These are phyloP conservation scores for Eimeria sp. DNA, from an alignment of 169 alveolate genomes.

Conservation along the genomic window DNA sequence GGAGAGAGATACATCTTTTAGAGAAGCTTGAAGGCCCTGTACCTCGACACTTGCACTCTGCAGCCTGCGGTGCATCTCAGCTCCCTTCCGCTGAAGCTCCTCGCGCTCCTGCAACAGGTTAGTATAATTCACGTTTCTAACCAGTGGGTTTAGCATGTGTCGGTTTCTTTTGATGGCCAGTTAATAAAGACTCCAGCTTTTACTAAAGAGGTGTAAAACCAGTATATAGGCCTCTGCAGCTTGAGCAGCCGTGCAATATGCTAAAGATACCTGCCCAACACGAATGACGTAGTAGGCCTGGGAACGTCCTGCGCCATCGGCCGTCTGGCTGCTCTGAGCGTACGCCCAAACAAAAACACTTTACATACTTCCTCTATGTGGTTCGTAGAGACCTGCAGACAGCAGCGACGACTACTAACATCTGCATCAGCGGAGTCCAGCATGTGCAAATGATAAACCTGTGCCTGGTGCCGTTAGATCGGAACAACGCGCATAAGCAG, in stretches of 20 bases:
- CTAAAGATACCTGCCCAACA: constrained; percentile 65
- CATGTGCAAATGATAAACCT: not conserved
- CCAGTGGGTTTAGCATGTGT: not conserved
- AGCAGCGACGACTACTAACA: not conserved
- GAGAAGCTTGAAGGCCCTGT: constrained; percentile 61
- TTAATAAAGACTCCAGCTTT: not conserved
- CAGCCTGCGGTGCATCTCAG: constrained; percentile 56
- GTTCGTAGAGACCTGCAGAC: not conserved
- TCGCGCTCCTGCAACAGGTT: constrained; percentile 51
- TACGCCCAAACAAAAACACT: not conserved
- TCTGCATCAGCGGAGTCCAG: not conserved
- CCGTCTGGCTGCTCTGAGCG: constrained; percentile 49
- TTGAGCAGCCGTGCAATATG: not conserved
- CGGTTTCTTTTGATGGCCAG: not conserved
- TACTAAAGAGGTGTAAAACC: not conserved
- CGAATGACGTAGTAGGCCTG: constrained; percentile 78
- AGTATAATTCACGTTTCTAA: not conserved
- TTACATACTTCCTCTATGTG: not conserved
- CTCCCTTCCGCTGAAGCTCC: constrained; percentile 76
- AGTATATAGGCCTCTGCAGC: not conserved
- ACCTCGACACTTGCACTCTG: constrained; percentile 56
- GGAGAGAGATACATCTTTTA: constrained; percentile 57
- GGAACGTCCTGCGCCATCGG: constrained; percentile 63
- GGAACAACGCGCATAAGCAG: constrained; percentile 3
- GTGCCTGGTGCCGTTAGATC: not conserved